Percentiles rank a stretch among this genome's conserved stretches.
Evolutionary conservation across 257 asterid genomes (phyloP).

Genomic region (Ligustrum vulgare): DNA sequence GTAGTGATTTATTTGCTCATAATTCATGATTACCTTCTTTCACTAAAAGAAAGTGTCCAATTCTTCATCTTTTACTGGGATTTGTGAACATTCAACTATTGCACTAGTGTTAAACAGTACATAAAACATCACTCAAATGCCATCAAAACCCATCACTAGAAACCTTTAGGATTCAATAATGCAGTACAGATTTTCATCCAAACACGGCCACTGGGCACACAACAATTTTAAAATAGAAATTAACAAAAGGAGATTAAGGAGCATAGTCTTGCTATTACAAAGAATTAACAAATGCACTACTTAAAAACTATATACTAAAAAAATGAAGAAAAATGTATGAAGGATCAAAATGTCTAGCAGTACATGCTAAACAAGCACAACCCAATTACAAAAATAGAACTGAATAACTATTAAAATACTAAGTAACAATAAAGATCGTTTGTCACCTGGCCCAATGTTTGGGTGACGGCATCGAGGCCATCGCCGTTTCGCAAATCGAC

Average conservation of each 20-base stretch:
- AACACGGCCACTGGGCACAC: background rate
- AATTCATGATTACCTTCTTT: background rate
- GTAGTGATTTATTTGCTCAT: no score
- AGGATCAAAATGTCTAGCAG: conserved; percentile 11
- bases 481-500: conserved; percentile 63
- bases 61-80: background rate
- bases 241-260: background rate
- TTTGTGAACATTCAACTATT: background rate
- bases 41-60: background rate
- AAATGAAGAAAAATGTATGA: background rate
- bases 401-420: background rate
- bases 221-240: background rate
- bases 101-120: background rate
- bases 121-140: background rate
- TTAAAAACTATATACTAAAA: background rate
- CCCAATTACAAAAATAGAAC: background rate
- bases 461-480: conserved; percentile 57
- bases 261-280: background rate
- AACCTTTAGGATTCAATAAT: background rate
- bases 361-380: conserved; percentile 4
- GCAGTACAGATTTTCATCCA: background rate
- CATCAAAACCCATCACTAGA: background rate
- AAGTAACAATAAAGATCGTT: background rate
- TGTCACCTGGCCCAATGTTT: conserved; percentile 70
- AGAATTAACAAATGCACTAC: background rate